Base-by-base conservation (phyloP, 768 basidiomycete genomes). In the Saitozyma sp. region DNA sequence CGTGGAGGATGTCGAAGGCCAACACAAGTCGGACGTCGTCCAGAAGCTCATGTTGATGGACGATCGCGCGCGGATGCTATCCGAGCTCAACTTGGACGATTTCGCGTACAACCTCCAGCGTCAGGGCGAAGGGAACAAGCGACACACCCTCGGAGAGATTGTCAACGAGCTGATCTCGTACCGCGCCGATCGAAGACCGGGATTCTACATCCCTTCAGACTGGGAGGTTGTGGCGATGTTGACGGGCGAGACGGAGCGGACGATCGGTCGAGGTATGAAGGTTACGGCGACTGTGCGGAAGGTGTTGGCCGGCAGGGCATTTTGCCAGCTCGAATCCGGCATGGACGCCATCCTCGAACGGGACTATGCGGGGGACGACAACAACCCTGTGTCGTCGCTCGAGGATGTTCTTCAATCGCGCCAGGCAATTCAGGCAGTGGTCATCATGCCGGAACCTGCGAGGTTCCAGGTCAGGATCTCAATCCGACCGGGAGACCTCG, bases 141-240 rank as follows among this genome's bases (percentile, higher is more conserved):
- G 94, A 9, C 87, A 92, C 68, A 91, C 90, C 0, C 84, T 99
- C 48, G 88, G 91, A 76, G 83, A 91, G 64, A 96, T 98, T 74
- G 88, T 89, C 43, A 85, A 87, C 56, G 96, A 99, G 77, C 81
- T 98, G 10, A 81, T 91, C 56, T 80, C 82, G 17, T 92, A 94
- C 4, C 96, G 89, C 73, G 83, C 85, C 20, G 96, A 99, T 74
- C 81, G 83, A 63, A 86, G 96, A 54, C 77, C 80, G 0, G 77
- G 82, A 43, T 96, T 92, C 83, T 79, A 80, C 7, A 70, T 83
- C 14, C 89, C 92, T 7, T 79, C 79, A 10, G 82, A 86, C 9
- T 89, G 88, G 88, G 90, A 96, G 60, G 85, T 95, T 37, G 81
- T 97, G 70, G 92, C 90, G 1, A 97, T 96, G 94, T 86, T 98